Base-by-base conservation (phyloP, 208 protist species). In the Leishmania lainsoni region DNA sequence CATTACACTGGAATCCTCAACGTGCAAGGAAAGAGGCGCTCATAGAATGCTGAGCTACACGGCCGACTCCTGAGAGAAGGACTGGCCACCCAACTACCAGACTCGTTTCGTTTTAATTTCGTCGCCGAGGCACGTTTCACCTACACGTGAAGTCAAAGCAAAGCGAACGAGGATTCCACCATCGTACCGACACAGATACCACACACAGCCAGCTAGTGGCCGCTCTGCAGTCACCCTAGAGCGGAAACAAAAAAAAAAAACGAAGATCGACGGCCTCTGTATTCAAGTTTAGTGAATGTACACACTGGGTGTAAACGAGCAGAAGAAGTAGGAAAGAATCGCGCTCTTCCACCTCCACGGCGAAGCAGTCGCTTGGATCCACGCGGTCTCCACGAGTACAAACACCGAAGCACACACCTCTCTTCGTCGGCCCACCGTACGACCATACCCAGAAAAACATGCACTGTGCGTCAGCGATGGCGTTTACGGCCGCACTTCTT, bases 401-500 rank as follows among this genome's bases (percentile, higher is more conserved):
- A 26, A 29, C 29, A 12, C 16, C 26, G 39, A 68, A 6, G 12
- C 61, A 6, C 29, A n/a, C 29, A 29, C 61, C 61, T 14, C 61
- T 14, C 5, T 29, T 8, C 26, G 6, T 68, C 29, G 61, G 29
- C 3, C 61, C 61, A 39, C 20, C 29, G 20, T 12, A 68, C 29
- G 12, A 5, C 61, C 29, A 8, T 39, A 35, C 5, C 20, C 68
- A 16, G 20, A 4, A 35, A 1, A 2, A 0, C 39, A 48, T 22
- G 3, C 26, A 17, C 52, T 32, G 45, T 17, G 29, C 29, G 51
- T 70, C 49, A 80, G 29, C 81, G 78, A 39, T 73, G 61, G n/a
- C 84, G 73, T 22, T 86, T 85, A 4, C 78, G 58, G 14, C 65
- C 75, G 17, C 22, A 16, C 42, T 76, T n/a, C 5, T 45, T 32